These are phyloP conservation scores for Plasmodium relictum DNA, from an alignment of 169 alveolate species.

Conservation along the genomic window DNA sequence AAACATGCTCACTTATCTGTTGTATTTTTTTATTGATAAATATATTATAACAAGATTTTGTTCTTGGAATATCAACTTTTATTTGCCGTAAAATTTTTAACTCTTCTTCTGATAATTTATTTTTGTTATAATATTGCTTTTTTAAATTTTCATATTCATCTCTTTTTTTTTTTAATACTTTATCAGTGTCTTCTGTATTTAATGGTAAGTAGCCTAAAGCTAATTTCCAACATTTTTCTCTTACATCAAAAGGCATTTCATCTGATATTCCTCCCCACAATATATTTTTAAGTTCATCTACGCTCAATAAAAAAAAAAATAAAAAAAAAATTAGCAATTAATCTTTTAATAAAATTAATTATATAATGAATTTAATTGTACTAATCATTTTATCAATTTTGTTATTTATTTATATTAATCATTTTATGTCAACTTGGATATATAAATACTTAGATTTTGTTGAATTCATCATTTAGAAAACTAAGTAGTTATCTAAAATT, in stretches of 20 bases:
- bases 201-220: slow-evolving; percentile 91
- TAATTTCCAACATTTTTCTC: slow-evolving; percentile 90
- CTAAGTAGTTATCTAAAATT: too few relatives aligned
- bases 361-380: too few relatives aligned
- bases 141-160: slow-evolving; percentile 84
- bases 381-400: too few relatives aligned
- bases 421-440: too few relatives aligned
- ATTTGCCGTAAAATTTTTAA: slow-evolving; percentile 85
- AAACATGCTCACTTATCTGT: slow-evolving; percentile 91
- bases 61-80: slow-evolving; percentile 93
- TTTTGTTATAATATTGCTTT: slow-evolving; percentile 37
- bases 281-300: slow-evolving; percentile 80
- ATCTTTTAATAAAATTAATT: too few relatives aligned
- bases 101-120: slow-evolving; percentile 57
- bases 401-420: too few relatives aligned
- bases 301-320: background rate
- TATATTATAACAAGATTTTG: slow-evolving; percentile 87
- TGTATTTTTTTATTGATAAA: slow-evolving; percentile 88
- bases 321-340: slow-evolving; percentile 2
- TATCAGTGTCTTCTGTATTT: slow-evolving; percentile 80
- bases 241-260: slow-evolving; percentile 84
- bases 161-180: slow-evolving; percentile 83
- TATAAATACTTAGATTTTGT: too few relatives aligned
- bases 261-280: slow-evolving; percentile 90
- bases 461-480: too few relatives aligned